Conservation (phyloP, 2,329 filamentous ascomycete genomes). For the Trichophyton mentagrophytes region DNA sequence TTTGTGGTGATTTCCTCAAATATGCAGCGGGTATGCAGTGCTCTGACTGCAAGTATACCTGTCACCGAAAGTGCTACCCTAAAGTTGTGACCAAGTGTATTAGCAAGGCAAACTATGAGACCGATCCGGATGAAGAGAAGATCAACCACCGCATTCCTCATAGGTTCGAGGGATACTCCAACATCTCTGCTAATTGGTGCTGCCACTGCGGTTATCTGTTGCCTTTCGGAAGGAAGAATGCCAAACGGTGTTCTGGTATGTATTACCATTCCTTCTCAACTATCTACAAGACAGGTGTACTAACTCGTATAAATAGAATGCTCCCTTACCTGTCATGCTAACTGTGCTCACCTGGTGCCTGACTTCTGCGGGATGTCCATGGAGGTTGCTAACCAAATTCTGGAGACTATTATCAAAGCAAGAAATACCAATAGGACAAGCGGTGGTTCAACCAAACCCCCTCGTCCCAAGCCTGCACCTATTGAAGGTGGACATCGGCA, state of each 20-base stretch:
- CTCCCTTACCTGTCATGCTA: slow-evolving; percentile 74
- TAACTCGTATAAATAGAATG: slow-evolving; percentile 50
- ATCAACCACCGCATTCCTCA: slow-evolving; percentile 99
- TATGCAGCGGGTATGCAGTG: slow-evolving; percentile 99
- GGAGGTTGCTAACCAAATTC: slow-evolving; percentile 87
- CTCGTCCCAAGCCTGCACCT: slow-evolving; percentile 42
- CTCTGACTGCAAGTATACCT: slow-evolving; percentile 98
- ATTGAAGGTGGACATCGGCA: slow-evolving; percentile 26
- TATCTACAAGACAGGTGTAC: background rate
- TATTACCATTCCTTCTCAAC: background rate
- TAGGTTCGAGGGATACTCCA: slow-evolving; percentile 91
- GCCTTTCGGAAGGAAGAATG: slow-evolving; percentile 89
- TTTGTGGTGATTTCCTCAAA: slow-evolving; percentile 96
- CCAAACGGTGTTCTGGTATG: slow-evolving; percentile 74
- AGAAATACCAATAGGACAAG: slow-evolving; percentile 54
- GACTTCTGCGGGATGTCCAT: slow-evolving; percentile 99
- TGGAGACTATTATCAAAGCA: slow-evolving; percentile 70
- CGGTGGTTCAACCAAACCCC: slow-evolving; percentile 49
- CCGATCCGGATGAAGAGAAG: slow-evolving; percentile 96
- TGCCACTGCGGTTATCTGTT: slow-evolving; percentile 96
- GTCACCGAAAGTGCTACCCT: slow-evolving; percentile 91
- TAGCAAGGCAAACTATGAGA: slow-evolving; percentile 97
- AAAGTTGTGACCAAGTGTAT: slow-evolving; percentile 99
- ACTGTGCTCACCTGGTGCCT: slow-evolving; percentile 87
- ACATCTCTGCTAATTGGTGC: slow-evolving; percentile 98